phyloP scores from a whole-genome alignment of 1,284 basidiomycete species.

The Malassezia psittaci region DNA sequence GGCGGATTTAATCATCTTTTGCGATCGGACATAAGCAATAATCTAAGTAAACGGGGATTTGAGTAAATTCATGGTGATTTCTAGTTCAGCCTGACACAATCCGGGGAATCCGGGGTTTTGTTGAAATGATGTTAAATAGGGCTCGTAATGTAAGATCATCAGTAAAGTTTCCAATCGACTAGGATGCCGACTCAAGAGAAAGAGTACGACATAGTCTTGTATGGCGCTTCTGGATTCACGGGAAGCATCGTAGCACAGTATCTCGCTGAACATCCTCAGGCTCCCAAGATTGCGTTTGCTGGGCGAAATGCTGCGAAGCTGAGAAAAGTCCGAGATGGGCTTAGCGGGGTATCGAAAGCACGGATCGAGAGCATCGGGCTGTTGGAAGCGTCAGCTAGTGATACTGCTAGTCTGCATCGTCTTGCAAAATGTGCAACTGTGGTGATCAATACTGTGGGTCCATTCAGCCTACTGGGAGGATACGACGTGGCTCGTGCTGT shows the following conservation, averaged over 20 bases:
- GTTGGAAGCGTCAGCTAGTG: slow-evolving; percentile 23
- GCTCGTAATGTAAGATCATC: too few species aligned
- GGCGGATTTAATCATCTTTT: too few species aligned
- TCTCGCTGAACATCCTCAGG: slow-evolving; percentile 23
- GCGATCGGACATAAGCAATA: too few species aligned
- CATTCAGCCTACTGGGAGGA: slow-evolving; percentile 26
- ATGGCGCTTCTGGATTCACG: slow-evolving; percentile 39
- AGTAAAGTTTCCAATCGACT: too few species aligned
- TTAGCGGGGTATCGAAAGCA: slow-evolving; percentile 13
- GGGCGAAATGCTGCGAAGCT: slow-evolving; percentile 31
- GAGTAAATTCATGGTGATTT: too few species aligned
- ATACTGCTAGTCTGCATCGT: slow-evolving; percentile 19
- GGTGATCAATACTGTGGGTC: slow-evolving; percentile 36
- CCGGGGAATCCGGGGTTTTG: too few species aligned
- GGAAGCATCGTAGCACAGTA: slow-evolving; percentile 30
- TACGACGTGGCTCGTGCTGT: slow-evolving; percentile 51
- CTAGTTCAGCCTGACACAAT: too few species aligned
- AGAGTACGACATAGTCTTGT: slow-evolving; percentile 29
- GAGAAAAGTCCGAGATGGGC: slow-evolving; percentile 17
- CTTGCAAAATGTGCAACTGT: slow-evolving; percentile 22
- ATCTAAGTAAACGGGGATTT: too few species aligned
- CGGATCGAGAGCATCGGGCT: slow-evolving; percentile 21
- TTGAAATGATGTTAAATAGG: too few species aligned
- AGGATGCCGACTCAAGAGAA: not conserved
- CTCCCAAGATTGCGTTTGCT: slow-evolving; percentile 30